phyloP scores from a whole-genome alignment of 257 asterid genomes.

The Ballota nigra region DNA sequence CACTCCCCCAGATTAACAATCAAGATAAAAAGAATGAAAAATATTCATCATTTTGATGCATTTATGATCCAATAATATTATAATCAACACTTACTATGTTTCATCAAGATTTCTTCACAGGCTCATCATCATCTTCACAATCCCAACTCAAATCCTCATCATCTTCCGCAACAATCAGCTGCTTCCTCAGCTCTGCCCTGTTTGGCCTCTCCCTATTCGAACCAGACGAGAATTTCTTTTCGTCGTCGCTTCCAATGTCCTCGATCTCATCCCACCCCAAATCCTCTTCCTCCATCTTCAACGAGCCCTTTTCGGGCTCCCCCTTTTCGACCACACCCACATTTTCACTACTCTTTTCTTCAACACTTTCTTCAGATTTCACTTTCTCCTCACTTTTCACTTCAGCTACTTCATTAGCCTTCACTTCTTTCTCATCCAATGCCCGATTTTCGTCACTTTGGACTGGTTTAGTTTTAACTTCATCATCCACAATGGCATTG shows the following conservation, averaged over 20 bases:
- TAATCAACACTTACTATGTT: slow-evolving; percentile 8
- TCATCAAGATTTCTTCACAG: slow-evolving; percentile 41
- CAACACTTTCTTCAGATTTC: slow-evolving; percentile 22
- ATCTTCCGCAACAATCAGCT: slow-evolving; percentile 61
- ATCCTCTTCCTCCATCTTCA: slow-evolving; percentile 47
- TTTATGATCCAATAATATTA: slow-evolving; percentile 1
- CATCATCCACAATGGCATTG: too few species aligned
- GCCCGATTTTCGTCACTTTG: not conserved
- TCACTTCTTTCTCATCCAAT: slow-evolving; percentile 42
- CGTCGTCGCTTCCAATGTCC: slow-evolving; percentile 65
- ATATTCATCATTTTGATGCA: slow-evolving; percentile 15
- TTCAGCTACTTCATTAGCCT: too few species aligned
- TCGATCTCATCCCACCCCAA: slow-evolving; percentile 92
- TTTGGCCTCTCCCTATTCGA: too few species aligned
- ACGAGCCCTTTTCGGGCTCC: slow-evolving; percentile 29
- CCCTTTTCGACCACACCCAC: slow-evolving; percentile 21
- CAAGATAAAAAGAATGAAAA: slow-evolving; percentile 25
- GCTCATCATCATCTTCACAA: slow-evolving; percentile 76
- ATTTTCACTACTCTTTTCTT: slow-evolving; percentile 38
- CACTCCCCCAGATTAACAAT: slow-evolving; percentile 6
- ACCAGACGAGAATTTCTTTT: slow-evolving; percentile 35
- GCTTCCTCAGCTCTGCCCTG: slow-evolving; percentile 49
- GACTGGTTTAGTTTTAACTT: too few species aligned
- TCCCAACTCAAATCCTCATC: slow-evolving; percentile 73
- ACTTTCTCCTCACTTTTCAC: slow-evolving; percentile 24